Evolutionary conservation across 768 basidiomycete species (phyloP), one percentile per base, ranked within the genome.

Genomic region (Myochromella boudieri): DNA sequence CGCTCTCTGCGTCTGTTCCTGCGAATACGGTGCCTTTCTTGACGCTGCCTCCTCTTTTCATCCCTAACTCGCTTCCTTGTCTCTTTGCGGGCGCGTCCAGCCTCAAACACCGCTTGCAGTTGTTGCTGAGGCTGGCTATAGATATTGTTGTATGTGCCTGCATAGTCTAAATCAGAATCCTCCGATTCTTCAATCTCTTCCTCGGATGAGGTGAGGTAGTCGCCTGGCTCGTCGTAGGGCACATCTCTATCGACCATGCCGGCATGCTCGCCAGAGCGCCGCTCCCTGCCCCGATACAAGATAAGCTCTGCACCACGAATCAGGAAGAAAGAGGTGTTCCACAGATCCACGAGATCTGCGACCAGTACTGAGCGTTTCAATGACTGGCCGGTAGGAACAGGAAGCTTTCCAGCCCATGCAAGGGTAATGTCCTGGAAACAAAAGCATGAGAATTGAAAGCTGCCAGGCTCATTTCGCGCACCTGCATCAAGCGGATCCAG

Each of bases 401-500:
- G 87, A 45, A 91, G 74, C 50, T 78, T 80, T n/a, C 85, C 85
- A 14, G 77, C 74, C 90, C 90, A 93, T 0, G 85, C 82, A 20
- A 85, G 72, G 8, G 78, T 74, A 18, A 93, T 61, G 60, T 92
- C 90, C 86, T 91, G 48, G 24, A 24, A 10, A 32, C 47, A 40
- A 33, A 18, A 25, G 31, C n/a, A n/a, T n/a, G n/a, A n/a, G n/a
- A n/a, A n/a, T n/a, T n/a, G n/a, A n/a, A n/a, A n/a, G n/a, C n/a
- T n/a, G n/a, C n/a, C n/a, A n/a, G n/a, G n/a, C n/a, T 34, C 14
- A 14, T 14, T 15, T 12, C 15, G 71, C 77, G 10, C 58, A 87
- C 89, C 68, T 82, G 80, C 74, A 87, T 85, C 56, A 88, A 78
- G 42, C 90, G 73, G 51, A 76, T 80, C 90, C 90, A 93, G 57